Conservation (phyloP, 495 filamentous ascomycete genomes). For the Penicillium roqueforti region DNA sequence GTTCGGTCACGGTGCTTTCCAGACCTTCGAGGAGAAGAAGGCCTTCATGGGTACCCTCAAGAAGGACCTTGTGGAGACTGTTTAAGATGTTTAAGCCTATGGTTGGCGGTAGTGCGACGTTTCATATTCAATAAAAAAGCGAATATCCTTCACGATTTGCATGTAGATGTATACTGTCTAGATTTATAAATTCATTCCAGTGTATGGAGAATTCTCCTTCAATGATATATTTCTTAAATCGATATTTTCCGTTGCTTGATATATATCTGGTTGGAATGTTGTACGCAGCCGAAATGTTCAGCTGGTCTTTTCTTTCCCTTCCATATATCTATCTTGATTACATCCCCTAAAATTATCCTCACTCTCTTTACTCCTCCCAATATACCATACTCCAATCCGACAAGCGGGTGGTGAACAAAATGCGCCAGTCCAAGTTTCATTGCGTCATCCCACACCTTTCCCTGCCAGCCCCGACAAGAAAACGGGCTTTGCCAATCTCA, state of each 20-base stretch:
- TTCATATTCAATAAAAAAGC: slow-evolving; percentile 49
- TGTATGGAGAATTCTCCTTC: not conserved
- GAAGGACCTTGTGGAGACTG: slow-evolving; percentile 81
- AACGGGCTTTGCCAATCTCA: not conserved
- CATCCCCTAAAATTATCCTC: too few relatives aligned
- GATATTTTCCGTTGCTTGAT: not conserved
- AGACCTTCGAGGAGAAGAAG: slow-evolving; percentile 98
- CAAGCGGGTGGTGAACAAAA: slow-evolving; percentile 1
- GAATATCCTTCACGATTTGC: slow-evolving; percentile 35
- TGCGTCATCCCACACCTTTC: slow-evolving; percentile 40
- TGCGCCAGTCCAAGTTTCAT: slow-evolving; percentile 25
- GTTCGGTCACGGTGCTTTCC: slow-evolving; percentile 99
- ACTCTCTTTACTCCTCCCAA: not conserved
- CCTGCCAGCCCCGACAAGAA: slow-evolving; percentile 16
- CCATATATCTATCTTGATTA: not conserved
- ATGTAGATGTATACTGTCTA: slow-evolving; percentile 10
- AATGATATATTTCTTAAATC: too few relatives aligned
- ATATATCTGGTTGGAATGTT: not conserved
- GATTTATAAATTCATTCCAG: not conserved
- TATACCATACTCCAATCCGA: not conserved
- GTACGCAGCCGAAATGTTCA: not conserved
- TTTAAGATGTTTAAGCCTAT: slow-evolving; percentile 57
- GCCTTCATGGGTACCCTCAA: slow-evolving; percentile 96
- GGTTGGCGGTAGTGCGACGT: slow-evolving; percentile 40
- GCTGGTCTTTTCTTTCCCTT: not conserved